A percentile compares a stretch with the other conserved stretches of the same genome.
Conservation (phyloP, 441 rosid genomes). For the Pelargonium citronellum region DNA sequence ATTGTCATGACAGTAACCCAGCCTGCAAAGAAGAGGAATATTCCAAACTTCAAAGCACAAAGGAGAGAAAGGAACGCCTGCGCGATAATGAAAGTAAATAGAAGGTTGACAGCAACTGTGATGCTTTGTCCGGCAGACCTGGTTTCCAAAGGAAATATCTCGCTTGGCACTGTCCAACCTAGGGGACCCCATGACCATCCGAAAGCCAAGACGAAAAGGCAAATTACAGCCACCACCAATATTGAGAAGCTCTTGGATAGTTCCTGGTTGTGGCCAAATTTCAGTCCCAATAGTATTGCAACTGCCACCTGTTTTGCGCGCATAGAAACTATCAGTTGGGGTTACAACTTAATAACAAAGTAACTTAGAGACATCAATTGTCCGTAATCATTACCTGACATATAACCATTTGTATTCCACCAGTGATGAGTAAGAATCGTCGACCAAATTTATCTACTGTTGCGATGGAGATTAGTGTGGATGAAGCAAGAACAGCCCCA, state of each 20-base stretch:
- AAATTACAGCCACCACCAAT: conserved; percentile 74
- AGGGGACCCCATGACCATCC: conserved; percentile 98
- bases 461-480: conserved; percentile 65
- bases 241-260: conserved; percentile 75
- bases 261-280: conserved; percentile 67
- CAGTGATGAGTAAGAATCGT: conserved; percentile 66
- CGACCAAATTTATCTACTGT: conserved; percentile 84
- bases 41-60: conserved; percentile 71
- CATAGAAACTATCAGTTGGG: not conserved
- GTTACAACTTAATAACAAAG: not conserved
- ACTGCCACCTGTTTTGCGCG: conserved; percentile 37
- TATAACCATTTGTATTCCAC: conserved; percentile 70
- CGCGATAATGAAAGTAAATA: conserved; percentile 70
- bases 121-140: conserved; percentile 84
- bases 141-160: conserved; percentile 80
- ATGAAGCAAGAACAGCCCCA: conserved; percentile 53
- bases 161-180: conserved; percentile 83
- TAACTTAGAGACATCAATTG: not conserved
- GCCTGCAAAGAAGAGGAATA: conserved; percentile 70
- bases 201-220: conserved; percentile 67
- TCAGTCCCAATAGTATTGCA: conserved; percentile 63
- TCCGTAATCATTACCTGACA: conserved; percentile 42
- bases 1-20: conserved; percentile 68
- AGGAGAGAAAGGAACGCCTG: conserved; percentile 66
- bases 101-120: conserved; percentile 75